Conservation (phyloP, 352 stramenopile species). For the Lagenidium giganteum region DNA sequence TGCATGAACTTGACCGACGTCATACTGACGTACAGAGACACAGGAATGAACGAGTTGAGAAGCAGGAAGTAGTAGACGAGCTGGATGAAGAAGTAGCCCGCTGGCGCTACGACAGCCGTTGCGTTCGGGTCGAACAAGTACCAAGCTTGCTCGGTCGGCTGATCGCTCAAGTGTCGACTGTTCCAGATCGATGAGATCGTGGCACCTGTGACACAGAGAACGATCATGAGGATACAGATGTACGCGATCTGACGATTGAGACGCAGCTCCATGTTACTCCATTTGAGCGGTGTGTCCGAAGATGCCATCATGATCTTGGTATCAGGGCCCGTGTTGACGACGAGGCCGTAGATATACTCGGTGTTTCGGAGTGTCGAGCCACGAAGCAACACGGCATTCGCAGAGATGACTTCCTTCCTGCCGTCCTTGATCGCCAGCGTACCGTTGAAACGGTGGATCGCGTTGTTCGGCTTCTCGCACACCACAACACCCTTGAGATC, state of each 20-base stretch:
- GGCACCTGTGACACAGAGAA: conserved; percentile 63
- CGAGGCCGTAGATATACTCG: conserved; percentile 87
- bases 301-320: conserved; percentile 90
- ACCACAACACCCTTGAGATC: conserved; percentile 56
- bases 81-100: conserved; percentile 85
- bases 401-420: conserved; percentile 71
- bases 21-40: conserved; percentile 94
- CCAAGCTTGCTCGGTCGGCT: conserved; percentile 38
- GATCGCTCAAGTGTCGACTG: conserved; percentile 37
- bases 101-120: conserved; percentile 42
- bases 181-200: conserved; percentile 73
- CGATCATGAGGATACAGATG: conserved; percentile 78
- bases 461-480: conserved; percentile 86
- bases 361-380: conserved; percentile 89
- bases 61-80: conserved; percentile 94
- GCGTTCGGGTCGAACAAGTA: conserved; percentile 58
- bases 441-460: conserved; percentile 89
- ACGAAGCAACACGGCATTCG: conserved; percentile 79
- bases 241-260: conserved; percentile 83
- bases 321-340: conserved; percentile 89
- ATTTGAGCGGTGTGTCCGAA: conserved; percentile 73
- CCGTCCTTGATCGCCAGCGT: conserved; percentile 61
- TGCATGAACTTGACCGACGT: conserved; percentile 92
- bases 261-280: conserved; percentile 83
- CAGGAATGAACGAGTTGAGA: conserved; percentile 92